phyloP scores from a whole-genome alignment of 2,329 filamentous ascomycete genomes.

The Pseudogymnoascus sp. region DNA sequence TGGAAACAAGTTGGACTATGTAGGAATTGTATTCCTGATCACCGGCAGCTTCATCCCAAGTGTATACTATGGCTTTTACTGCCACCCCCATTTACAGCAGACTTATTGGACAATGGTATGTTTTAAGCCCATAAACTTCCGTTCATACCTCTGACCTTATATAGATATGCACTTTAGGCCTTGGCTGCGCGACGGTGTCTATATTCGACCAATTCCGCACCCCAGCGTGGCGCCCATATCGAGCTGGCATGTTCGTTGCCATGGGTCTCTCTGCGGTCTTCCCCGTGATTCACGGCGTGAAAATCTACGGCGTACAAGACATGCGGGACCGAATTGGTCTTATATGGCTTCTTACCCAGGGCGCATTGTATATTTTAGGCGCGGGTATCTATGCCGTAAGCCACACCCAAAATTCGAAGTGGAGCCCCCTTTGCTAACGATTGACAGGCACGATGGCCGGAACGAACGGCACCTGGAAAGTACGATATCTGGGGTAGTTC shows the following conservation, averaged over 20 bases:
- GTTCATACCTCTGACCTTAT: not conserved
- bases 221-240: slow-evolving; percentile 73
- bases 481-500: slow-evolving; percentile 92
- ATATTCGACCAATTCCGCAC: slow-evolving; percentile 78
- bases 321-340: slow-evolving; percentile 71
- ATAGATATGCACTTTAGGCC: slow-evolving; percentile 69
- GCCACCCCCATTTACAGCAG: slow-evolving; percentile 55
- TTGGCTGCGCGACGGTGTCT: slow-evolving; percentile 69
- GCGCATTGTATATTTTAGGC: slow-evolving; percentile 75
- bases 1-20: slow-evolving; percentile 91
- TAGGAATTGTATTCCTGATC: slow-evolving; percentile 86
- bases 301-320: slow-evolving; percentile 56
- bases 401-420: slow-evolving; percentile 14
- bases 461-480: slow-evolving; percentile 65
- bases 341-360: slow-evolving; percentile 72
- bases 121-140: slow-evolving; percentile 15
- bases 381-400: slow-evolving; percentile 77
- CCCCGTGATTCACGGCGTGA: slow-evolving; percentile 70
- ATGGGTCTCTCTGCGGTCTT: slow-evolving; percentile 79
- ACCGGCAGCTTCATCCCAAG: slow-evolving; percentile 86
- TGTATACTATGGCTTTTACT: slow-evolving; percentile 80
- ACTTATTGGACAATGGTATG: slow-evolving; percentile 69
- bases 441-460: slow-evolving; percentile 65
- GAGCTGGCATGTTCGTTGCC: slow-evolving; percentile 80
- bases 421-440: slow-evolving; percentile 16